Base-by-base conservation (phyloP, 2,329 filamentous ascomycete species). In the Tolypocladium ovalisporum region DNA sequence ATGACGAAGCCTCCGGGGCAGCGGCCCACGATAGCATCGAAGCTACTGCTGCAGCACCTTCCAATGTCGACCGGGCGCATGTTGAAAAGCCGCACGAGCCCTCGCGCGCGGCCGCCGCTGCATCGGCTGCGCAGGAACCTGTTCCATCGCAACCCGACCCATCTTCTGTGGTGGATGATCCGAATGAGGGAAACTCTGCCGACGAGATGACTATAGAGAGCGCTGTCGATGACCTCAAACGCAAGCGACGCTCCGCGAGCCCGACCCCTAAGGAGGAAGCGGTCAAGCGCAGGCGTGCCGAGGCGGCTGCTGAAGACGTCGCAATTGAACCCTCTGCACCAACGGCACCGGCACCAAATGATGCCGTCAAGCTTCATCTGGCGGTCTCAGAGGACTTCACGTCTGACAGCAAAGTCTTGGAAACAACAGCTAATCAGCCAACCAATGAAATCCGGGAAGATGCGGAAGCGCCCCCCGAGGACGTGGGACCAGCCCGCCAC, bases 161-260 rank as follows among this genome's bases (percentile, higher is more conserved):
- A 29, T 51, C 47, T 10, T 8, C 47, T 34, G 5, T n/a, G 3
- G 32, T 17, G 22, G n/a, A 13, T 17, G 10, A 52, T 10, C 19
- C 17, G 37, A 37, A 53, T 5, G 52, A 49, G 6, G 34, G 27
- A 52, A n/a, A 35, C 52, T 44, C n/a, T 32, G 42, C 39, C 24
- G 60, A 49, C 53, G 57, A 54, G 42, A 58, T 62, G 13, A 59
- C 66, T 10, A 29, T 35, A 24, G 58, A 60, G 36, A 37, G 58
- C 8, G 32, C 55, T 15, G 52, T 51, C 60, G 83, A 86, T 62
- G 74, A 75, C 44, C 81, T 82, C 63, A 88, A 86, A 70, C 79
- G 86, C 60, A 89, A 88, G 69, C 82, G 85, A 63, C 79, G 84
- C 63, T 89, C 84, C 49, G 76, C 77, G 57, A 88, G 79, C 57